Evolutionary conservation across 495 filamentous ascomycete species (phyloP).

Genomic region (Evernia prunastri): DNA sequence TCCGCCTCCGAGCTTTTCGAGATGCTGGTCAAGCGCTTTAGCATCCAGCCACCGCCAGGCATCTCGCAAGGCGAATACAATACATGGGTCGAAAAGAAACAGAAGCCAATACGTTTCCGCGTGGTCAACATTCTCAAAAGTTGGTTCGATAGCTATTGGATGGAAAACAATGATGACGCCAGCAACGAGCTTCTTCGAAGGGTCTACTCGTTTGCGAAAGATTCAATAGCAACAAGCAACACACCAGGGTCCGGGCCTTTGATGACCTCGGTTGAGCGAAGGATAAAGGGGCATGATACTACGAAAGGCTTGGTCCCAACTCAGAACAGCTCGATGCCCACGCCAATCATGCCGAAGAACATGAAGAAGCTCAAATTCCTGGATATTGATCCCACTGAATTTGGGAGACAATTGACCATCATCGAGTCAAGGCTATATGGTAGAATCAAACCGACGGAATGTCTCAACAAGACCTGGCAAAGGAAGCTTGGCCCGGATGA

Average conservation of each 20-base stretch:
- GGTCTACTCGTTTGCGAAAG: constrained; percentile 84
- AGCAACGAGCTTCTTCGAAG: constrained; percentile 79
- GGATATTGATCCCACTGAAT: constrained; percentile 92
- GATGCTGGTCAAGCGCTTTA: constrained; percentile 82
- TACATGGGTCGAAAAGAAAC: constrained; percentile 86
- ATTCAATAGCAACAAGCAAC: constrained; percentile 84
- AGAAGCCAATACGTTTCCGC: constrained; percentile 88
- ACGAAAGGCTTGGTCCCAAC: constrained; percentile 82
- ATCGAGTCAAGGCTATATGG: constrained; percentile 92
- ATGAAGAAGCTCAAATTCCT: constrained; percentile 99
- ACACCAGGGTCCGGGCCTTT: constrained; percentile 79
- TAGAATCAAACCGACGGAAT: constrained; percentile 92
- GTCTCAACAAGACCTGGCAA: constrained; percentile 97
- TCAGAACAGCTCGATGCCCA: constrained; percentile 66
- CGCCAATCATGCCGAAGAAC: constrained; percentile 93
- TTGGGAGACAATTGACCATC: constrained; percentile 92
- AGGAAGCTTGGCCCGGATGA: constrained; percentile 81
- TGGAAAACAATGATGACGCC: constrained; percentile 82
- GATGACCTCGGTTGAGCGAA: constrained; percentile 78
- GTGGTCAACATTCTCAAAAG: constrained; percentile 96
- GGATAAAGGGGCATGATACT: constrained; percentile 77
- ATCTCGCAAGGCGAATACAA: constrained; percentile 70
- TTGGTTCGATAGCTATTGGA: constrained; percentile 98
- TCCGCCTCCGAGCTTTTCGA: constrained; percentile 86
- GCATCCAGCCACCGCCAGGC: constrained; percentile 85